Evolutionary conservation across 2,329 filamentous ascomycete genomes (phyloP), one percentile per base, ranked within the genome.

Genomic region (Sclerotinia subarctica): DNA sequence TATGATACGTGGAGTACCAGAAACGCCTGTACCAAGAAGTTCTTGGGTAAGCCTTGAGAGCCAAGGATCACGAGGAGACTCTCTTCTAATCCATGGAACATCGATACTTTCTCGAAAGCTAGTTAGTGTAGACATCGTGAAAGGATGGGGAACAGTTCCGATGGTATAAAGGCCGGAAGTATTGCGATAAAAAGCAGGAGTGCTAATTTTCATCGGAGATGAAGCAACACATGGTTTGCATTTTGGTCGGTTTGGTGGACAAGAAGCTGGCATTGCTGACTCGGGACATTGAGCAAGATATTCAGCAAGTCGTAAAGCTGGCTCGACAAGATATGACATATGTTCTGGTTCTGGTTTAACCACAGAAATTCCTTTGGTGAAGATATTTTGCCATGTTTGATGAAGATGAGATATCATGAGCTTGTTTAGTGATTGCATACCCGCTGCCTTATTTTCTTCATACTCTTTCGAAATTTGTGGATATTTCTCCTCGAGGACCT

Each of bases 361-460:
- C 3, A 97, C 88, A 6, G 89, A 86, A 68, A 98, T 90, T 42
- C 95, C 94, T 51, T 85, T 83, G 1, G 86, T 82, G 78, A 95
- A 96, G 29, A 83, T 83, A 73, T 90, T 91, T 76, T 96, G 93
- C 87, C 95, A 98, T 15, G 88, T 90, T 66, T 85, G 85, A 77
- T 97, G 94, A 5, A 98, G 83, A 78, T 98, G 95, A 2, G 89
- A 85, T 75, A 91, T 94, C 77, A 97, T 91, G 69, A 98, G 84
- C 57, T 86, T 81, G 69, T 90, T 90, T 46, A 98, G 85, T 63
- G 85, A 82, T 66, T 80, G 79, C 32, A 94, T 82, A 2, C 90
- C 92, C 57, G 83, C 81, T 42, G 86, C 84, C 19, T 84, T 84
- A 66, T 83, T 81, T 46, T 83, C 81, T 6, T 80, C 77, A 44